Percentiles rank a stretch among this genome's conserved stretches.
Conservation (phyloP, 78 protist species). For the Dictyostelium discoideum region DNA sequence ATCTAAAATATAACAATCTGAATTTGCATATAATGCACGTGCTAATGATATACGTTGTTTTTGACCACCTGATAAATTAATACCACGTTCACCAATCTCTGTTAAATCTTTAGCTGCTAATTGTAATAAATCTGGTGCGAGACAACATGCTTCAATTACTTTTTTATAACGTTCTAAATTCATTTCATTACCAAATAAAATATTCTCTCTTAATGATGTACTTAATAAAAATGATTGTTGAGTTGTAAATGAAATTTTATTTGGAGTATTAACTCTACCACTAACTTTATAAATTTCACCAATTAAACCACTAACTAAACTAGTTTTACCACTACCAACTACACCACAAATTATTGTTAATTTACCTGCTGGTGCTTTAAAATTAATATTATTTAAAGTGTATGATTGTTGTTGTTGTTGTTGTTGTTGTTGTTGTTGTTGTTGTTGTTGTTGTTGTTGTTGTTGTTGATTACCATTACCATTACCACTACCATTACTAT, state of each 20-base stretch:
- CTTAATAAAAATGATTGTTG: slow-evolving; percentile 95
- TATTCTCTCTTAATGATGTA: slow-evolving; percentile 93
- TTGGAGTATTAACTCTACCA: slow-evolving; percentile 24
- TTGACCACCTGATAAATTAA: slow-evolving; percentile 98
- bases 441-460: too few species aligned
- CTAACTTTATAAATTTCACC: slow-evolving; percentile 46
- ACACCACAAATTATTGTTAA: slow-evolving; percentile 84
- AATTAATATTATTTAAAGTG: background rate
- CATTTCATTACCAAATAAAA: slow-evolving; percentile 92
- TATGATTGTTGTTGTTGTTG: too few species aligned
- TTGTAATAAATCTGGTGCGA: slow-evolving; percentile 77
- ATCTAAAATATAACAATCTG: slow-evolving; percentile 89
- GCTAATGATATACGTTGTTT: slow-evolving; percentile 96
- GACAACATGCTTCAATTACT: slow-evolving; percentile 88
- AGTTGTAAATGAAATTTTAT: slow-evolving; percentile 36
- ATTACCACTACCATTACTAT: too few species aligned
- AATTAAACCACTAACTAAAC: slow-evolving; percentile 71
- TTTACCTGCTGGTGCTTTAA: slow-evolving; percentile 53
- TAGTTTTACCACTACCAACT: slow-evolving; percentile 94
- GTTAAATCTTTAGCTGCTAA: slow-evolving; percentile 90
- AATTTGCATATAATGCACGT: slow-evolving; percentile 84
- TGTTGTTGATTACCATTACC: too few species aligned
- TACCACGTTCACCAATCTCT: slow-evolving; percentile 98
- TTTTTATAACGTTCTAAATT: slow-evolving; percentile 75
- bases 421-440: too few species aligned